Conservation (phyloP, 148 eudicot species). For the Cornus kousa region DNA sequence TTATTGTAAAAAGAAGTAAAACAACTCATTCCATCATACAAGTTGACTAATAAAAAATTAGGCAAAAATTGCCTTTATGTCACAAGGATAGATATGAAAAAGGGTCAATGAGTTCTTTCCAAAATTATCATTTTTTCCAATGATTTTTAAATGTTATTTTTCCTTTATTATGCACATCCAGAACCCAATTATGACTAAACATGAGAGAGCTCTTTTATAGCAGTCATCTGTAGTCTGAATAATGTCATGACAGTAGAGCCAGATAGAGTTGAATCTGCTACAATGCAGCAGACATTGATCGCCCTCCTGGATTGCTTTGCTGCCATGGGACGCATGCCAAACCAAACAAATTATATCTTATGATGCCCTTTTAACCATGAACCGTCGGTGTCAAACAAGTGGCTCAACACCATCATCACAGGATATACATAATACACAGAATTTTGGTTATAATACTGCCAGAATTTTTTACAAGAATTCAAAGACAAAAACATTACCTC, state of each 20-base stretch:
- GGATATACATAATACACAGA: too few relatives aligned
- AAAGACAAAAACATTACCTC: too few relatives aligned
- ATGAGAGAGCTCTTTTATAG: not conserved
- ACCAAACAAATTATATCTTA: not conserved
- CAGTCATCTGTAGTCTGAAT: not conserved
- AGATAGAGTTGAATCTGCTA: not conserved
- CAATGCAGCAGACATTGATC: not conserved
- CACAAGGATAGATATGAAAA: not conserved
- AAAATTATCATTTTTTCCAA: conserved; percentile 1
- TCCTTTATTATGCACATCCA: not conserved
- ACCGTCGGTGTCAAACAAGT: not conserved
- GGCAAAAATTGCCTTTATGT: not conserved
- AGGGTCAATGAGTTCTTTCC: conserved; percentile 1
- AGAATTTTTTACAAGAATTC: too few relatives aligned
- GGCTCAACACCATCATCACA: not conserved
- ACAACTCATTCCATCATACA: not conserved
- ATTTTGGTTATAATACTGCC: too few relatives aligned
- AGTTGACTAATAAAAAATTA: not conserved
- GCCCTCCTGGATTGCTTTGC: not conserved
- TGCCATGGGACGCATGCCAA: not conserved
- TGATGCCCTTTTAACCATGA: not conserved
- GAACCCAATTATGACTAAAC: not conserved
- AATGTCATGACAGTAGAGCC: not conserved
- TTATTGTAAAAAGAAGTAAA: not conserved
- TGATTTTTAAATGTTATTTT: not conserved